A percentile compares a stretch with the other conserved stretches of the same genome.
These are phyloP conservation scores for Sporopachydermia lactativora DNA, from an alignment of 805 yeast species.

Conservation along the genomic window DNA sequence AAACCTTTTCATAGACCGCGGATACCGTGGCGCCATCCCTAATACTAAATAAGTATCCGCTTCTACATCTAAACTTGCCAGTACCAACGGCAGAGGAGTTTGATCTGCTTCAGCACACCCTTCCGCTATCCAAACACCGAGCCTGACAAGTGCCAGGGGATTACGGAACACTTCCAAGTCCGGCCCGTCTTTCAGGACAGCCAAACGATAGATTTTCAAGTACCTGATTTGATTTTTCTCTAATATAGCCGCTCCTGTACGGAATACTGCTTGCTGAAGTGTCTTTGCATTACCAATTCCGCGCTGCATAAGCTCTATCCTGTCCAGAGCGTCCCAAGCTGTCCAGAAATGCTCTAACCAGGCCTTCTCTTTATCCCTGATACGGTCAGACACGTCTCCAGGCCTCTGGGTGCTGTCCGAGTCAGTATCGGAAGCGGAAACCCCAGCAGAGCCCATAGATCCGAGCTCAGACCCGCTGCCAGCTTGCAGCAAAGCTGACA, in stretches of 20 bases:
- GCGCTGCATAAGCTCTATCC: constrained; percentile 37
- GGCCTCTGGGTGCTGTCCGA: constrained; percentile 7
- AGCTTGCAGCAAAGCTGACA: constrained; percentile 67
- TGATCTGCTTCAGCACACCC: constrained; percentile 70
- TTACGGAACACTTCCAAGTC: constrained; percentile 66
- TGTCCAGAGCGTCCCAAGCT: constrained; percentile 49
- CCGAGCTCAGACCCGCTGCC: too few relatives aligned
- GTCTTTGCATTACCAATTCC: constrained; percentile 80
- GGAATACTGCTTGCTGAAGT: constrained; percentile 71
- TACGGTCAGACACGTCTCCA: constrained; percentile 13
- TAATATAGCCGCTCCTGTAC: constrained; percentile 79
- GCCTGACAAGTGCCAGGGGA: constrained; percentile 70
- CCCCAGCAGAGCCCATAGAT: too few relatives aligned
- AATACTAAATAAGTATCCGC: constrained; percentile 76
- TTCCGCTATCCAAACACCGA: constrained; percentile 87
- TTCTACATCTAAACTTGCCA: constrained; percentile 65
- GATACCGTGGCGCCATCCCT: constrained; percentile 78
- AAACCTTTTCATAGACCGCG: constrained; percentile 19
- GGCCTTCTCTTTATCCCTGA: constrained; percentile 34
- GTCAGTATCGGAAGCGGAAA: too few relatives aligned
- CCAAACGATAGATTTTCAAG: constrained; percentile 66
- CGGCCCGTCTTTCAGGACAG: constrained; percentile 82
- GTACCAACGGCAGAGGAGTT: constrained; percentile 58
- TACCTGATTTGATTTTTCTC: constrained; percentile 74
- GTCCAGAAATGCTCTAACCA: constrained; percentile 70